Base-by-base conservation (phyloP, 2,329 filamentous ascomycete species). In the Talaromyces atroroseus region DNA sequence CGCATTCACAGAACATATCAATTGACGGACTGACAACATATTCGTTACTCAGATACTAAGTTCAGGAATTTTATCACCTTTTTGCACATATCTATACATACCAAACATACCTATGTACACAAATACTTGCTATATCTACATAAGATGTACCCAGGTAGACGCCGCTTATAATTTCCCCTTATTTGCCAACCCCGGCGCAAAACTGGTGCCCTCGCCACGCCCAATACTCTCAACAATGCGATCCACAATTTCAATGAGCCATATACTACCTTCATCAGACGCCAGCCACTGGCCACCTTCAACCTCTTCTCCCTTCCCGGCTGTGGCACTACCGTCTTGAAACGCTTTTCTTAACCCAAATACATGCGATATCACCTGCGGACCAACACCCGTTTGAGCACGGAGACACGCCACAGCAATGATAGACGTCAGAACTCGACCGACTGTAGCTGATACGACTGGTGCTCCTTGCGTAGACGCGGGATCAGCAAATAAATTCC, bases 281-380 rank as follows among this genome's bases (percentile, higher is more conserved):
- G 57, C 53, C 12, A 59, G 46, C 57, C 57, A 59, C 23, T 59
- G 23, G 1, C 57, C 57, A 1, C 57, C 57, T 26, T 56, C 38
- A 16, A 58, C 49, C 3, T 56, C 52, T 8, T 48, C 63, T 87
- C 69, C 85, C 84, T 88, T 63, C 75, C 72, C 1, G 12, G 20
- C 40, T 14, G n/a, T 14, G 78, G 80, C 1, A 78, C 75, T 77
- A 1, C 86, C 88, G 69, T 90, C 85, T 61, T 88, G 83, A 52
- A 87, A 78, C 0, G 84, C 88, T 76, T 94, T 94, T 58, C 87
- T 74, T 71, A 95, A 68, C 0, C 90, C 90, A 74, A 91, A 92
- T 0, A 94, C 79, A 71, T 95, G 90, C 62, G 86, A 90, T 18
- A 88, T 74, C 12, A 95, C 88, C 76, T 94, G 90, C 1, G 89